phyloP scores from a whole-genome alignment of 2,329 filamentous ascomycete genomes.

The Pseudogymnoascus sp. region DNA sequence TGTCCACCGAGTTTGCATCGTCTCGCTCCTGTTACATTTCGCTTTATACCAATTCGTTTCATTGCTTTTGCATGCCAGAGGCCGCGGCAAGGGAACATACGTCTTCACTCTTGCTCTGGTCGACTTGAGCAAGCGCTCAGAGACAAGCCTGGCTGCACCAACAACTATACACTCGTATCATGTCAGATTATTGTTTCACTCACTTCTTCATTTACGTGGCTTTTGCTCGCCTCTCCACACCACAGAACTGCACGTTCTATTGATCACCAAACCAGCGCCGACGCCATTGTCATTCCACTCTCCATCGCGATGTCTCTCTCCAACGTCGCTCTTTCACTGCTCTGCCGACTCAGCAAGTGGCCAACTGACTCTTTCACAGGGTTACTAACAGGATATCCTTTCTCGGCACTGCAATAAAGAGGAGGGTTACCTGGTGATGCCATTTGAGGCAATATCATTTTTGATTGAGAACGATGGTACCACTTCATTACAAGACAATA shows the following conservation, averaged over 20 bases:
- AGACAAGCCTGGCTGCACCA: background rate
- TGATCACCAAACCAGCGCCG: background rate
- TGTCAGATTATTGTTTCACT: background rate
- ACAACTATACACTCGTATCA: background rate
- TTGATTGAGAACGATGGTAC: background rate
- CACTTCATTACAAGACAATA: conserved; percentile 5
- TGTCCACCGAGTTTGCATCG: background rate
- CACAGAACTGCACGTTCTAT: background rate
- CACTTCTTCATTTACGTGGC: background rate
- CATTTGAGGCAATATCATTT: background rate
- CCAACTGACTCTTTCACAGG: background rate
- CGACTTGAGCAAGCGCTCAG: background rate
- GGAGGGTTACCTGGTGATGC: background rate
- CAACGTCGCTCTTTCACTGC: background rate
- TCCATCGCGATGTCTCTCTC: background rate
- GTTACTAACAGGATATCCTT: background rate
- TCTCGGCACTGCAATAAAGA: background rate
- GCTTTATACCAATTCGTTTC: background rate
- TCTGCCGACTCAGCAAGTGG: background rate
- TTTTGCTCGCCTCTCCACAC: background rate
- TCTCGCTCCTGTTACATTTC: background rate
- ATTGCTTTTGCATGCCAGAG: background rate
- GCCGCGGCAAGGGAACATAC: background rate
- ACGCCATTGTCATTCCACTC: background rate
- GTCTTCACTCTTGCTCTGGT: background rate